A percentile compares a stretch with the other conserved stretches of the same genome.
Conservation (phyloP, 2,329 filamentous ascomycete genomes). For the Aspergillus fumigatus region DNA sequence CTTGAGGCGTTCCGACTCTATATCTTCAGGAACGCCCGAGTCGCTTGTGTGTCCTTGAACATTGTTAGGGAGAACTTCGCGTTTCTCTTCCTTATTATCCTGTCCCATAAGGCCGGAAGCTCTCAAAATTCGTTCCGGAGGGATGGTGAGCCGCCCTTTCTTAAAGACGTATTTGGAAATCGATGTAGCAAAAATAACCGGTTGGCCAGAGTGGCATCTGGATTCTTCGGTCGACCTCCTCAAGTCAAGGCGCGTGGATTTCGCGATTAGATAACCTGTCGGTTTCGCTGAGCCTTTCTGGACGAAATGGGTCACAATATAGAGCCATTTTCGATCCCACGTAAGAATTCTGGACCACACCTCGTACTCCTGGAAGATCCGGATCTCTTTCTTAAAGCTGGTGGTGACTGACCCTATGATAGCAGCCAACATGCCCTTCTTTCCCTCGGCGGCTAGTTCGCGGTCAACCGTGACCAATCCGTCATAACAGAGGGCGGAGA, state of each 20-base stretch:
- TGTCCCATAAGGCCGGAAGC: too few species aligned
- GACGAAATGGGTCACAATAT: constrained; percentile 28
- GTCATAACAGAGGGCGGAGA: neutral
- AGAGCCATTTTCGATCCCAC: constrained; percentile 31
- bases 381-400: constrained; percentile 20
- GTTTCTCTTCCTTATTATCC: too few species aligned
- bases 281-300: neutral
- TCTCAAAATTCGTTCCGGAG: neutral
- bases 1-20: too few species aligned
- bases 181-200: neutral
- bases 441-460: neutral
- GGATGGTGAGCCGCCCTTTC: neutral
- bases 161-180: neutral
- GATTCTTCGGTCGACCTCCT: neutral
- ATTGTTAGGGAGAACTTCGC: too few species aligned
- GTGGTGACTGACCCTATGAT: constrained; percentile 3
- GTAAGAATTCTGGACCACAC: constrained; percentile 22
- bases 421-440: neutral
- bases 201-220: neutral
- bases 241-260: neutral
- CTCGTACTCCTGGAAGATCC: constrained; percentile 20
- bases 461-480: constrained; percentile 14
- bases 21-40: too few species aligned
- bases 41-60: too few species aligned
- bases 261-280: too few species aligned